Conservation (phyloP, 2,329 filamentous ascomycete species). For the Pseudogymnoascus sp. region DNA sequence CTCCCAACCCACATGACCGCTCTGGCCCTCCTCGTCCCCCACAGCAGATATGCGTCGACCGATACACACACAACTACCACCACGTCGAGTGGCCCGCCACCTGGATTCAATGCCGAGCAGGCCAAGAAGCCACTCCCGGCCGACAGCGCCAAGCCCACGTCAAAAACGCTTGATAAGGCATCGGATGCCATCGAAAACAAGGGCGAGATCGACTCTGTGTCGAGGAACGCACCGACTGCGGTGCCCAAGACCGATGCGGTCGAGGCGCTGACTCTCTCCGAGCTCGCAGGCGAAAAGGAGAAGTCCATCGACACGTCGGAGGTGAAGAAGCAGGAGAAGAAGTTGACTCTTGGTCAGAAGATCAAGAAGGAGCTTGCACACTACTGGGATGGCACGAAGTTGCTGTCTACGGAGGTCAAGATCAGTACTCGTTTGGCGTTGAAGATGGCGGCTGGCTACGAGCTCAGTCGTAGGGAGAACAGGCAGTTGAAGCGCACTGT, state of each 20-base stretch:
- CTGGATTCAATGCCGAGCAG: constrained; percentile 61
- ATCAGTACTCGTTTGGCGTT: constrained; percentile 86
- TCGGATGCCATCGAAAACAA: constrained; percentile 17
- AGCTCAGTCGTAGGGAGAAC: constrained; percentile 87
- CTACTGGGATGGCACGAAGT: constrained; percentile 98
- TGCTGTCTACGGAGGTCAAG: constrained; percentile 82
- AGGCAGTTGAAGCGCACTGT: constrained; percentile 89
- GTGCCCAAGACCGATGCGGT: constrained; percentile 26
- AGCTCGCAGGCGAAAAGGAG: constrained; percentile 57
- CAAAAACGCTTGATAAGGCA: constrained; percentile 22
- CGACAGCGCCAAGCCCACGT: constrained; percentile 23
- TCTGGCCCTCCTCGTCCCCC: constrained; percentile 48
- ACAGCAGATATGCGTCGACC: constrained; percentile 45
- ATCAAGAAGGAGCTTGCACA: constrained; percentile 90
- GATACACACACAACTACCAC: constrained; percentile 38
- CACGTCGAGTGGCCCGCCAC: constrained; percentile 50
- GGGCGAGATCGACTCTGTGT: constrained; percentile 21
- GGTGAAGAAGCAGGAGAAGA: constrained; percentile 66
- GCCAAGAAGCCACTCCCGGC: constrained; percentile 55
- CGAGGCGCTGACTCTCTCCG: constrained; percentile 37
- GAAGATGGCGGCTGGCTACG: constrained; percentile 97
- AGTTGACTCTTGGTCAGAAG: constrained; percentile 81
- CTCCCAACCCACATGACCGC: constrained; percentile 33
- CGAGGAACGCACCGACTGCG: constrained; percentile 20
- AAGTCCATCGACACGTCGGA: constrained; percentile 53